Conservation (phyloP, 2,329 filamentous ascomycete genomes). For the Ascochyta fabae region DNA sequence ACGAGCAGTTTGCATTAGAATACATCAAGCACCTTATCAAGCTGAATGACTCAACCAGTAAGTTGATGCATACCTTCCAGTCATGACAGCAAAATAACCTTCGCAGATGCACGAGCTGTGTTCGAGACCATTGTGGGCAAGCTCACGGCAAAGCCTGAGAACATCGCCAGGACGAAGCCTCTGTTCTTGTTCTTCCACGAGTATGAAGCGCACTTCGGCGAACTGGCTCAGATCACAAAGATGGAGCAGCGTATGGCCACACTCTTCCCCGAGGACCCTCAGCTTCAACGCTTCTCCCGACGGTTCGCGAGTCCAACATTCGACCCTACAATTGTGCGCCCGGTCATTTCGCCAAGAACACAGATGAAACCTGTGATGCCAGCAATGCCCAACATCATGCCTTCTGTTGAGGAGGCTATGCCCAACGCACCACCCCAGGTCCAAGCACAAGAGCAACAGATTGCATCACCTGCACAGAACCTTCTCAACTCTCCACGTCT, state of each 20-base stretch:
- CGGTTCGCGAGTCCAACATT: constrained; percentile 74
- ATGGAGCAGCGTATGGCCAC: constrained; percentile 92
- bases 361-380: constrained; percentile 68
- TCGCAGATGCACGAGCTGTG: constrained; percentile 84
- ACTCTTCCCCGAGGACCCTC: constrained; percentile 88
- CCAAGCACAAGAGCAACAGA: constrained; percentile 29
- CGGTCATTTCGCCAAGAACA: constrained; percentile 79
- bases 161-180: constrained; percentile 76
- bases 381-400: constrained; percentile 51
- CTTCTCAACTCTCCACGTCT: constrained; percentile 41
- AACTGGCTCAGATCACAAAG: constrained; percentile 87
- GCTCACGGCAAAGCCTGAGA: constrained; percentile 77
- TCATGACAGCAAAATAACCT: constrained; percentile 15
- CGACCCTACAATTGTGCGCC: constrained; percentile 79
- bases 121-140: constrained; percentile 93
- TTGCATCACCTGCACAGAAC: constrained; percentile 33
- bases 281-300: constrained; percentile 74
- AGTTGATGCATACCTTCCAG: constrained; percentile 49
- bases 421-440: constrained; percentile 25
- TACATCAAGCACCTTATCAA: constrained; percentile 95
- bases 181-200: constrained; percentile 93
- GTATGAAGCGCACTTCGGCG: constrained; percentile 93
- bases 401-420: constrained; percentile 40
- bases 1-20: constrained; percentile 91
- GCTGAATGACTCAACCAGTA: constrained; percentile 91